Base-by-base conservation (phyloP, 805 yeast species). In the Pichia heedii region DNA sequence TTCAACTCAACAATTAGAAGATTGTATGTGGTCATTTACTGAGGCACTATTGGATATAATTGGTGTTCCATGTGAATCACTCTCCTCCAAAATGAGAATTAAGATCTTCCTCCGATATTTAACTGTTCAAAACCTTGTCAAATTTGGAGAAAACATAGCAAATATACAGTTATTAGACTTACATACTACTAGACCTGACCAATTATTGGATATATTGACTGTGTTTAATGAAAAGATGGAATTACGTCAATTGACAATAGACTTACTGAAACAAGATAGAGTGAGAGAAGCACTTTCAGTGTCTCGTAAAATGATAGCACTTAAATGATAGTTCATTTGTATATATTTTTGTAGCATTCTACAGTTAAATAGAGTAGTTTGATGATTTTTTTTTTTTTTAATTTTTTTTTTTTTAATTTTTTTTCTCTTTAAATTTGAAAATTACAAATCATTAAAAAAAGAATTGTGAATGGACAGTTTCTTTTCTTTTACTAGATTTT, bases 21-120 rank as follows among this genome's bases (percentile, higher is more conserved):
- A 61, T 40, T 50, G 54, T 26, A 44, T 53, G 39, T 54, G 58
- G 54, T 46, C 59, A 2, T 56, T 54, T 30, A 44, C 44, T n/a
- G 59, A 54, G 39, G 32, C 46, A 15, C 32, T 27, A 6, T 15
- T 27, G 6, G 51, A 54, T 36, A 22, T 16, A 18, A 22, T 50
- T 12, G 43, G 43, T 3, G 29, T 55, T 9, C 63, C 62, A 3
- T 50, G 51, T 32, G 47, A 41, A 2, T 51, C 51, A 20, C 49
- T 60, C 53, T 46, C 61, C 0, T 57, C 60, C 10, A 33, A 30
- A 13, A 20, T 51, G 19, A 45, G 63, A 29, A 39, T 55, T 11
- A 49, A 47, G 4, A 55, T 55, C 49, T 50, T 43, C 33, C 48
- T 50, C 22, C 45, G 64, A 44, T 43, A 50, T 2, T 29, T 43